A percentile compares a stretch with the other conserved stretches of the same genome.
Conservation (phyloP, 2,329 filamentous ascomycete species). For the Pseudocercospora eumusae region DNA sequence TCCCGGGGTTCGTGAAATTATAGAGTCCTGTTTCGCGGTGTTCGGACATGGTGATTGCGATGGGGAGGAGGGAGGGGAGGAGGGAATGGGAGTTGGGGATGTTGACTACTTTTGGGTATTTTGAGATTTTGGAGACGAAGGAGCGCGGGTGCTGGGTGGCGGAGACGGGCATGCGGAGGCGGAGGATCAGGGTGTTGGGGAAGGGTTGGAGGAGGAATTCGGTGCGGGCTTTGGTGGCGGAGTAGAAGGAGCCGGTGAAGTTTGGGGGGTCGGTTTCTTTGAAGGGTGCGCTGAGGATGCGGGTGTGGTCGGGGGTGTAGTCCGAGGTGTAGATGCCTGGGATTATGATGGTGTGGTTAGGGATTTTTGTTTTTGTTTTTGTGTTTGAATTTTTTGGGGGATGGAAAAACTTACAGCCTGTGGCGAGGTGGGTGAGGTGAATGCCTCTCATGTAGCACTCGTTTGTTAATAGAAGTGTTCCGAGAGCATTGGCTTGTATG, state of each 20-base stretch:
- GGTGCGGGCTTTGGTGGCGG: conserved; percentile 65
- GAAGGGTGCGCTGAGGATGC: conserved; percentile 62
- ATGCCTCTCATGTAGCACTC: conserved; percentile 60
- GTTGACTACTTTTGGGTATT: conserved; percentile 66
- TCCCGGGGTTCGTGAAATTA: conserved; percentile 71
- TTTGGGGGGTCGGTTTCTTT: conserved; percentile 64
- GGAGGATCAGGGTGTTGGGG: conserved; percentile 62
- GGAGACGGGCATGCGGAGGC: conserved; percentile 69
- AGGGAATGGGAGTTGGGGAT: conserved; percentile 70
- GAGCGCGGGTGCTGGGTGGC: conserved; percentile 67
- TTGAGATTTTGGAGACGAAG: conserved; percentile 69
- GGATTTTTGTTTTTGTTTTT: too few relatives aligned
- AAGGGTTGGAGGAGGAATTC: conserved; percentile 67
- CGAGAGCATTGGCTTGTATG: conserved; percentile 67
- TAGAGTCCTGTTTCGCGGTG: conserved; percentile 64
- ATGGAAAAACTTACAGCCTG: conserved; percentile 57
- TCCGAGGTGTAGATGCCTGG: conserved; percentile 34
- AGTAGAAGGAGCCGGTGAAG: conserved; percentile 69
- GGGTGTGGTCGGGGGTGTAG: conserved; percentile 51
- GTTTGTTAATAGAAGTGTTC: conserved; percentile 64
- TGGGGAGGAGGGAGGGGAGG: conserved; percentile 64
- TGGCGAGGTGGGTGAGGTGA: conserved; percentile 67
- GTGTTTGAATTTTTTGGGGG: not conserved
- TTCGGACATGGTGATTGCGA: conserved; percentile 61
- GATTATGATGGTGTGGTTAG: too few relatives aligned